Evolutionary conservation across 441 rosid genomes (phyloP), one percentile per base, ranked within the genome.

Genomic region (Adansonia gregorii): DNA sequence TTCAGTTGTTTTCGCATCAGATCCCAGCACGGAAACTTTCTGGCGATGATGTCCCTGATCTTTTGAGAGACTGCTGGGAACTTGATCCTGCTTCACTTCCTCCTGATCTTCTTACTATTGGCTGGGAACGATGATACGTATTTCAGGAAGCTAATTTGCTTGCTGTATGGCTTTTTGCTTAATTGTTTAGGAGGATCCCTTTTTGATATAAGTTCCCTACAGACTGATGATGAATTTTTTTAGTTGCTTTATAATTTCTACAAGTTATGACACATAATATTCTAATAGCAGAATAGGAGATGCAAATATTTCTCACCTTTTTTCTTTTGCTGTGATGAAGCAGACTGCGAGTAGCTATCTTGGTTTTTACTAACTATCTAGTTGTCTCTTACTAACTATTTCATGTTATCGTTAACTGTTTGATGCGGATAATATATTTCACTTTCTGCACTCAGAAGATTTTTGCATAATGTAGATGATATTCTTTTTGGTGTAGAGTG

Each of bases 31-130:
- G 86, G 83, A 91, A 88, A 84, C 82, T 94, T 69, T 82, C 76
- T 56, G 89, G 86, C 10, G 82, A 86, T 69, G 88, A 89, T 70
- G 76, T 85, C 20, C 82, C 88, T 68, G 88, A 85, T 60, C 77
- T 31, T 77, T 72, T 85, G 73, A 88, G 83, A 81, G 92, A 88
- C 64, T 88, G 91, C 73, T 95, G 99, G 99, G 93, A 89, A 81
- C 94, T 95, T 48, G 98, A 95, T 82, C 93, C 90, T 31, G 93
- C 89, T 73, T 86, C 96, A 41, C 88, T 95, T 70, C 92, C 97
- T 85, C 80, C 81, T 17, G 79, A 82, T 84, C 79, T 88, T 81
- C 83, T 84, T 27, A 31, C 74, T 60, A 15, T 63, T 69, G 75
- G 72, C 35, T 66, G 76, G 77, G 49, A 74, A 17, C 48, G 74